A percentile compares a stretch with the other conserved stretches of the same genome.
Evolutionary conservation across 139 green algal species (phyloP).

Genomic region (Trebouxia sp.): DNA sequence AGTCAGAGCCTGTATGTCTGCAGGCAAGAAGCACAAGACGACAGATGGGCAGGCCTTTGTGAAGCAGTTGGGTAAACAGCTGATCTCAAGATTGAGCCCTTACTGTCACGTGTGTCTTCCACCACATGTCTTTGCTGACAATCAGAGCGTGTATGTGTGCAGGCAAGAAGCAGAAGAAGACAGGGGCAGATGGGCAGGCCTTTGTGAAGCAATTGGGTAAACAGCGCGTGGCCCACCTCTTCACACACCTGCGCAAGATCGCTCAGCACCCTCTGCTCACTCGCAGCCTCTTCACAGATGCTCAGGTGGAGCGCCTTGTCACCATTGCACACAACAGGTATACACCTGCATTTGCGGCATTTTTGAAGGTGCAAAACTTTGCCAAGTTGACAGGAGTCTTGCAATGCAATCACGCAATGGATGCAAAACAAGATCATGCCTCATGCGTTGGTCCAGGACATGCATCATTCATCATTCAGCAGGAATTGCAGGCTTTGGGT

Average conservation of each 20-base stretch:
- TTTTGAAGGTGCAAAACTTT: not conserved
- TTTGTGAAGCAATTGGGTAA: conserved; percentile 51
- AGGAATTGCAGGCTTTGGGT: too few relatives aligned
- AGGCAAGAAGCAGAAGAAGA: conserved; percentile 16
- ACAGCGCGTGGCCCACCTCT: conserved; percentile 84
- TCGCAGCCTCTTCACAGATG: conserved; percentile 68
- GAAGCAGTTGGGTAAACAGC: conserved; percentile 52
- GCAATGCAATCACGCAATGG: not conserved
- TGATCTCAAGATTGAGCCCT: conserved; percentile 88
- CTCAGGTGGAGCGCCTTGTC: conserved; percentile 46
- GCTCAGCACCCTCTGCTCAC: conserved; percentile 94
- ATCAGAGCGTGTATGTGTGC: conserved; percentile 38
- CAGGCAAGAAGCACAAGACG: not conserved
- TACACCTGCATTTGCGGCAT: too few relatives aligned
- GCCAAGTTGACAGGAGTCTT: not conserved
- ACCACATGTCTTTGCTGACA: conserved; percentile 93
- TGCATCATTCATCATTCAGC: too few relatives aligned
- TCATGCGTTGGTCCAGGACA: not conserved
- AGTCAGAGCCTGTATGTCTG: too few relatives aligned
- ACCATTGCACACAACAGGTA: not conserved
- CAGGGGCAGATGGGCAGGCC: conserved; percentile 25
- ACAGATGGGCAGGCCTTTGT: conserved; percentile 32
- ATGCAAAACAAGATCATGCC: not conserved
- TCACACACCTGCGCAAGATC: conserved; percentile 92
- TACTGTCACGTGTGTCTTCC: conserved; percentile 95